A percentile compares a stretch with the other conserved stretches of the same genome.
Evolutionary conservation across 2,329 filamentous ascomycete genomes (phyloP).

Genomic region (Diaporthe humulicola): DNA sequence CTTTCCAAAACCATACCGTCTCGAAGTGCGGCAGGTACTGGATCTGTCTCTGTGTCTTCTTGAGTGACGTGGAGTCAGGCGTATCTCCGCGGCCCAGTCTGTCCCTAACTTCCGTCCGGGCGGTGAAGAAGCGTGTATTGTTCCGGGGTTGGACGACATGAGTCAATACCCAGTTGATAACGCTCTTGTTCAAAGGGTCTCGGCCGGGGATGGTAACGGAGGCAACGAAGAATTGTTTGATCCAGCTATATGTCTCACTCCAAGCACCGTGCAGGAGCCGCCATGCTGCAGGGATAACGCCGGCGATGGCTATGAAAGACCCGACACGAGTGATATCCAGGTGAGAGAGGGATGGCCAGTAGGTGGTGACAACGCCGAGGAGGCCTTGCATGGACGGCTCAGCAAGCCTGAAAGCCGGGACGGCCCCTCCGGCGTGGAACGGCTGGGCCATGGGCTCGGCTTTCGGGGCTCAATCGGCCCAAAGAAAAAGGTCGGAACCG

Average conservation of each 20-base stretch:
- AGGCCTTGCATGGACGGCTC: constrained; percentile 24
- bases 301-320: constrained; percentile 58
- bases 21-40: constrained; percentile 62
- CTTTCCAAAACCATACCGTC: constrained; percentile 63
- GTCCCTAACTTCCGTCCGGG: constrained; percentile 54
- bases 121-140: constrained; percentile 57
- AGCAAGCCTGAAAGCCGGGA: constrained; percentile 22
- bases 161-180: constrained; percentile 59
- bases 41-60: constrained; percentile 56
- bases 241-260: constrained; percentile 55
- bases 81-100: constrained; percentile 50
- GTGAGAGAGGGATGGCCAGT: constrained; percentile 33
- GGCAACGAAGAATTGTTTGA: constrained; percentile 58
- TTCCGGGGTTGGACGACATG: constrained; percentile 53
- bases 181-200: constrained; percentile 60
- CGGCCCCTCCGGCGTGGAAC: constrained; percentile 40
- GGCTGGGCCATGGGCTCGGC: constrained; percentile 38
- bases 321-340: constrained; percentile 60
- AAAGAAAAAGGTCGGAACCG: constrained; percentile 20
- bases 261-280: constrained; percentile 52
- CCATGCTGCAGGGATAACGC: constrained; percentile 56
- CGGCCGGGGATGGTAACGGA: constrained; percentile 58
- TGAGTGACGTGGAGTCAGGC: constrained; percentile 52
- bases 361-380: neutral
- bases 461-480: constrained; percentile 25